Evolutionary conservation across 2,329 filamentous ascomycete species (phyloP), one percentile per base, ranked within the genome.

Genomic region (Aspergillus costaricaensis): DNA sequence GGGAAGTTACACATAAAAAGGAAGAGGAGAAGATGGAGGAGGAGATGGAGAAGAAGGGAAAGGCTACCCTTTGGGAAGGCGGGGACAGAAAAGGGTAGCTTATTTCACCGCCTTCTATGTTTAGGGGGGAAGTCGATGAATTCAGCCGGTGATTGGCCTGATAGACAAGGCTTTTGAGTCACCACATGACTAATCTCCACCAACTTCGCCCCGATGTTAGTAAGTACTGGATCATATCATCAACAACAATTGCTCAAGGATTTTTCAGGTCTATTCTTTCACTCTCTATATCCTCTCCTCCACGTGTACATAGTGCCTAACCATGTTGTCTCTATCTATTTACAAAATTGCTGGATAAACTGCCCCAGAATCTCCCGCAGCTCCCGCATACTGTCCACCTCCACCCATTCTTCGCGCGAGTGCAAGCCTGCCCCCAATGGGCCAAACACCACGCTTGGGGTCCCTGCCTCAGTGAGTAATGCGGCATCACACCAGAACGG

Each of bases 401-500:
- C 76, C 0, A 81, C 81, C 77, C 78, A 84, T 68, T 86, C 82
- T 58, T 81, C 77, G 53, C 80, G 81, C 1, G 72, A 75, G 64
- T 85, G 82, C 4, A 85, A 62, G 0, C 83, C 83, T n/a, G 78
- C 75, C 0, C 81, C 82, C 8, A 67, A 69, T 0, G 81, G 81
- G 0, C 82, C 81, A 67, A 77, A 83, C 1, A 85, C 72, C 15
- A 85, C 69, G 0, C 76, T 69, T 0, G 81, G 77, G 27, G 84
- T 81, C 0, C 81, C 82, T 14, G 69, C 72, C 17, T 78, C 73
- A 0, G 75, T 72, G 0, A 85, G 62, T 12, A 84, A 66, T 1
- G 82, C 82, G n/a, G 77, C 80, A 65, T 85, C 82, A 0, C 80
- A 82, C 83, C 82, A 85, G 61, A 77, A 83, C 0, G 76, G 66